Conservation (phyloP, 331 rosid species). For the Ulmus americana region DNA sequence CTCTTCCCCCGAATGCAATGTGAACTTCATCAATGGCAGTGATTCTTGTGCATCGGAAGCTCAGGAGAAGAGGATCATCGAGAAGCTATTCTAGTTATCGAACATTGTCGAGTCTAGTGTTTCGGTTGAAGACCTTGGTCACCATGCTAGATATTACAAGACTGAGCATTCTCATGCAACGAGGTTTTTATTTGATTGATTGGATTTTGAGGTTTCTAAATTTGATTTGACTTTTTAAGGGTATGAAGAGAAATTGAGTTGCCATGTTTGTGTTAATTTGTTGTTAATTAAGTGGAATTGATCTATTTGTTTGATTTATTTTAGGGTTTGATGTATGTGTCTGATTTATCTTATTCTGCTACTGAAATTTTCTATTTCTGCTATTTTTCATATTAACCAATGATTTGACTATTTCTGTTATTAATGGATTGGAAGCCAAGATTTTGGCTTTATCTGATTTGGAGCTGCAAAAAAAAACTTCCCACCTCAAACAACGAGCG, state of each 20-base stretch:
- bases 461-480: too few species aligned
- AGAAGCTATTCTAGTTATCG: constrained; percentile 61
- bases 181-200: constrained; percentile 20
- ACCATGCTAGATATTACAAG: constrained; percentile 80
- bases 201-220: neutral
- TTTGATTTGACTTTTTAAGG: neutral
- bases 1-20: constrained; percentile 54
- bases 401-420: too few species aligned
- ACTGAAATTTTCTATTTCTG: too few species aligned
- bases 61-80: constrained; percentile 41
- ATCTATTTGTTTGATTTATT: too few species aligned
- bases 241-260: neutral
- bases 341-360: neutral
- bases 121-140: constrained; percentile 66
- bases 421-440: too few species aligned
- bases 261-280: too few species aligned
- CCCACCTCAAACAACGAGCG: too few species aligned
- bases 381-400: too few species aligned
- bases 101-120: constrained; percentile 33
- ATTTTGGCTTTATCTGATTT: too few species aligned
- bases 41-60: constrained; percentile 1
- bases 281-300: too few species aligned
- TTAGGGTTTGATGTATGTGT: neutral
- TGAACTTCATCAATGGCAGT: constrained; percentile 38
- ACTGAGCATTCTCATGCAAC: constrained; percentile 79